Evolutionary conservation across 1,139 yeast species (phyloP), one percentile per base, ranked within the genome.

Genomic region (Martiniozyma asiatica): DNA sequence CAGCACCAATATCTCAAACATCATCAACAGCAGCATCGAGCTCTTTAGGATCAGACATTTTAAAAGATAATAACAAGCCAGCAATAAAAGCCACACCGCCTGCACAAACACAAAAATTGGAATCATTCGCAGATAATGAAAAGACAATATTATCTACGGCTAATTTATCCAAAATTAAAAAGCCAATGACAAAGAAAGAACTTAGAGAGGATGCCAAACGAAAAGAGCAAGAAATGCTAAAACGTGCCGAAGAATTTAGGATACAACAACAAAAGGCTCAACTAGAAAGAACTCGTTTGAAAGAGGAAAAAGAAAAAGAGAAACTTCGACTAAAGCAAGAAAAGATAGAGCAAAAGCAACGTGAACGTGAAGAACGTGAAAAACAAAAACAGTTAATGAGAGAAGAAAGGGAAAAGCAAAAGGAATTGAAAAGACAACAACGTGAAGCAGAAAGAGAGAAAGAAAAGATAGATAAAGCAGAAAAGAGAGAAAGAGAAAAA

Each of bases 291-390:
- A 41, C 40, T 5, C 42, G 33, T 25, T 19, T 36, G 36, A 32
- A 21, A 23, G 48, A 42, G 20, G 45, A 63, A 25, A 56, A 51
- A 27, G 47, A 45, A n/a, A 63, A 33, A 20, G 42, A 39, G 29
- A 42, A 36, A 25, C 55, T 36, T 53, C 56, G 41, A 40, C 24
- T 36, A n/a, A 43, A 39, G 27, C 38, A 35, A 20, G 43, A 41
- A 16, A 45, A 41, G 25, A 34, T 28, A 8, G 45, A 37, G 10
- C 26, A 36, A n/a, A 42, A 37, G 16, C 36, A 27, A 8, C 33
- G 36, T 22, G 47, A 42, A 22, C 36, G 32, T 17, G 45, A 42
- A 17, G 46, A 42, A 26, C 37, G 38, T 24, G 50, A 45, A 33
- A 32, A 24, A 9, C 27, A 37, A 13, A 48, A 39, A 27, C 25